Percentiles rank a stretch among this genome's conserved stretches.
These are phyloP conservation scores for Teunomyces funiuensis DNA, from an alignment of 805 yeast species.

Conservation along the genomic window DNA sequence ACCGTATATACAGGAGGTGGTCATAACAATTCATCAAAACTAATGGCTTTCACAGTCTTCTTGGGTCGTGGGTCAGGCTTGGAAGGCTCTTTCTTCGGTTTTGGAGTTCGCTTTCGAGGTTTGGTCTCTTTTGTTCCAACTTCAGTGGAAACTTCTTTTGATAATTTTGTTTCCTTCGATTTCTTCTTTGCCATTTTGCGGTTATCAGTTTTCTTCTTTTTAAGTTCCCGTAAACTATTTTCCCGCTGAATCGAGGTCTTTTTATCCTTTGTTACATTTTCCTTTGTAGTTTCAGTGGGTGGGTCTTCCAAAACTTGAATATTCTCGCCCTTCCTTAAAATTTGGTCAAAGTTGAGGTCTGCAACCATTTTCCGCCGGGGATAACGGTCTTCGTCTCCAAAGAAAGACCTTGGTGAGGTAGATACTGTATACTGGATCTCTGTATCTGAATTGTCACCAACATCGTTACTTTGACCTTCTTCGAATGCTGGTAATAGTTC, in stretches of 20 bases:
- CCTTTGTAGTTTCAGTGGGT: not conserved
- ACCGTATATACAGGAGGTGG: not conserved
- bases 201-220: not conserved
- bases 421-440: constrained; percentile 23
- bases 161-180: not conserved
- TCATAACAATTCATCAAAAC: constrained; percentile 18
- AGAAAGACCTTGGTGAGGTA: constrained; percentile 26
- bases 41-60: constrained; percentile 18
- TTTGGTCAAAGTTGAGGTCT: constrained; percentile 27
- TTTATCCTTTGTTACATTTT: not conserved
- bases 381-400: constrained; percentile 20
- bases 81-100: not conserved
- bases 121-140: not conserved
- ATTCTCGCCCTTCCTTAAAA: constrained; percentile 19
- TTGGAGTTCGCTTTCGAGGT: not conserved
- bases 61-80: constrained; percentile 7
- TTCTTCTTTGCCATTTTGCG: not conserved
- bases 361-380: constrained; percentile 31
- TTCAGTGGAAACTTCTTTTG: not conserved
- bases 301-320: constrained; percentile 1
- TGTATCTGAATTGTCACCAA: constrained; percentile 1
- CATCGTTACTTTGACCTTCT: constrained; percentile 4
- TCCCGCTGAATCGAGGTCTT: not conserved
- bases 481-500: constrained; percentile 19
- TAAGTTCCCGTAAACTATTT: not conserved